A percentile compares a stretch with the other conserved stretches of the same genome.
phyloP scores from a whole-genome alignment of 306 rosid species.

The Fragaria vesca region DNA sequence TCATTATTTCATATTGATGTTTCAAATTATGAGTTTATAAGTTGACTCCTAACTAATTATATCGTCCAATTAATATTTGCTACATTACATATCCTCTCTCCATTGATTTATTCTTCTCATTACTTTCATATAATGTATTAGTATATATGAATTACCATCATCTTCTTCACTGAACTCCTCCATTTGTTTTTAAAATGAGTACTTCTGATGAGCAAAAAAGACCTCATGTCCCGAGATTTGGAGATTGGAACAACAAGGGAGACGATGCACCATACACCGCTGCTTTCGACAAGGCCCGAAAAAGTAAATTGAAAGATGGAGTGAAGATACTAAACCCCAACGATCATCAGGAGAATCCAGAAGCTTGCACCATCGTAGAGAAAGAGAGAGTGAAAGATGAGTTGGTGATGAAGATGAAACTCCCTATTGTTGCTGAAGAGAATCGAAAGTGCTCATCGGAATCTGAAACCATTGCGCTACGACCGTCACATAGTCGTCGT shows the following conservation, averaged over 20 bases:
- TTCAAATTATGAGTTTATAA: too few relatives aligned
- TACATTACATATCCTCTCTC: background rate
- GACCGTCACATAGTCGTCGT: background rate
- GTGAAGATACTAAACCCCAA: constrained; percentile 38
- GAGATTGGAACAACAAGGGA: constrained; percentile 45
- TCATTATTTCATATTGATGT: too few relatives aligned
- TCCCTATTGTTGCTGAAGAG: background rate
- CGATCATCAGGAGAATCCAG: constrained; percentile 47
- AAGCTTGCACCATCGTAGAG: constrained; percentile 18
- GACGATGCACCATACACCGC: constrained; percentile 40
- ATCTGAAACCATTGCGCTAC: background rate
- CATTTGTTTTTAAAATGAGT: background rate
- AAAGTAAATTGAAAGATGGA: constrained; percentile 5
- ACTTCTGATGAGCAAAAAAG: constrained; percentile 8
- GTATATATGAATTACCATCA: background rate
- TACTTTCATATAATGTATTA: background rate
- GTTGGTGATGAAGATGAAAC: background rate
- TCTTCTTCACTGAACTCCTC: background rate
- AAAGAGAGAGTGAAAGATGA: background rate
- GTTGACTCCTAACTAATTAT: too few relatives aligned
- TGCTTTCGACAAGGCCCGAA: constrained; percentile 42
- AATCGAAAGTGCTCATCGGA: background rate
- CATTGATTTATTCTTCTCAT: background rate
- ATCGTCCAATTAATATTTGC: too few relatives aligned
- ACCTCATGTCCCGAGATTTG: constrained; percentile 48